Evolutionary conservation across 2,329 filamentous ascomycete species (phyloP).

Genomic region (Aspergillus pseudoterreus): DNA sequence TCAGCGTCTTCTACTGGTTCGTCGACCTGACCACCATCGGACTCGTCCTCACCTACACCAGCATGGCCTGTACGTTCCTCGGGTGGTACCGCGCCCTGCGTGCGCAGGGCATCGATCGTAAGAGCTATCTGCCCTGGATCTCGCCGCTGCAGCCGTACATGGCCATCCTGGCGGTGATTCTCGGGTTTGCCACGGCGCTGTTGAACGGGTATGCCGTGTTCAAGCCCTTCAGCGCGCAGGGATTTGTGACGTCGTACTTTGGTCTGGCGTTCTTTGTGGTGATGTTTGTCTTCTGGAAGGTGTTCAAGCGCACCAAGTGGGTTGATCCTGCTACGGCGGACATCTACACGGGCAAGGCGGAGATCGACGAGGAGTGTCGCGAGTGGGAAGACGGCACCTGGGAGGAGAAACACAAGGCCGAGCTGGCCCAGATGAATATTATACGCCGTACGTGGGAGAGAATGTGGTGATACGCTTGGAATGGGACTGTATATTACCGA

Average conservation of each 20-base stretch:
- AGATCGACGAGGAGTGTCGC: slow-evolving; percentile 32
- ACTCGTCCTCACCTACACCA: slow-evolving; percentile 48
- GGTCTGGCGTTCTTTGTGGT: slow-evolving; percentile 42
- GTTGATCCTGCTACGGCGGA: slow-evolving; percentile 27
- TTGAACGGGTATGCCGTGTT: slow-evolving; percentile 59
- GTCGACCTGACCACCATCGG: slow-evolving; percentile 52
- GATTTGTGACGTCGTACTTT: slow-evolving; percentile 52
- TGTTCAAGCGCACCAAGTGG: slow-evolving; percentile 27
- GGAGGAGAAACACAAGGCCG: slow-evolving; percentile 24
- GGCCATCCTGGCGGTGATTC: slow-evolving; percentile 58
- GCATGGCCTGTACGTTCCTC: slow-evolving; percentile 66
- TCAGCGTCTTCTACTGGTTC: slow-evolving; percentile 68
- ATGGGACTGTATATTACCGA: too few relatives aligned
- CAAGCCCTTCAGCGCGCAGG: slow-evolving; percentile 39
- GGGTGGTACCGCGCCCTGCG: slow-evolving; percentile 66
- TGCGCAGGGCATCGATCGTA: slow-evolving; percentile 65
- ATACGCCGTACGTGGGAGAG: slow-evolving; percentile 27
- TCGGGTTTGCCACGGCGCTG: slow-evolving; percentile 56
- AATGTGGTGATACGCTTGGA: slow-evolving; percentile 21
- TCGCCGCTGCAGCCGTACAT: slow-evolving; percentile 66
- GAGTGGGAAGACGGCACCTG: slow-evolving; percentile 31
- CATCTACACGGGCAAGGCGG: slow-evolving; percentile 29
- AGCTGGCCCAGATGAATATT: slow-evolving; percentile 29
- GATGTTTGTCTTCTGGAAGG: slow-evolving; percentile 38
- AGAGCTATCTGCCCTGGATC: slow-evolving; percentile 62